phyloP scores from a whole-genome alignment of 257 asterid species.

The Solanum tacnaense region DNA sequence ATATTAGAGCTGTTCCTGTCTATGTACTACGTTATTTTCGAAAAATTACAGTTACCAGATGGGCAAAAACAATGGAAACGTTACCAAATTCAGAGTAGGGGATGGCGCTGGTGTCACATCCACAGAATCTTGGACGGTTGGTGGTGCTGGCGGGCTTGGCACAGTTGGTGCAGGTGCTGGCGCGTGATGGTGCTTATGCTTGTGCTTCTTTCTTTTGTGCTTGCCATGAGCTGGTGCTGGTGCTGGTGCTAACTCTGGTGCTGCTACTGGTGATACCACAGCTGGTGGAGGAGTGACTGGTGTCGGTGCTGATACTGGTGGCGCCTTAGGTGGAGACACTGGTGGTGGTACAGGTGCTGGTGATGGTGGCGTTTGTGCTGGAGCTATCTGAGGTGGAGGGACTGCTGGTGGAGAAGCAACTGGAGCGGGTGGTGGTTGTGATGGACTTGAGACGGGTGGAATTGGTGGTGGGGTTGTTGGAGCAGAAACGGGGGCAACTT shows the following conservation, averaged over 20 bases:
- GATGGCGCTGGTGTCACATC: conserved; percentile 84
- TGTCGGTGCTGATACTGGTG: conserved; percentile 25
- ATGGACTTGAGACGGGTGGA: conserved; percentile 49
- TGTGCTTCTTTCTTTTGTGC: conserved; percentile 25
- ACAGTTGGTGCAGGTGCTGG: conserved; percentile 88
- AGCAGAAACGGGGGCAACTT: conserved; percentile 22
- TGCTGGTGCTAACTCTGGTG: conserved; percentile 35
- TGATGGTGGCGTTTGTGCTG: conserved; percentile 28
- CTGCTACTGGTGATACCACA: conserved; percentile 33
- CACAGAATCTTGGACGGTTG: conserved; percentile 36
- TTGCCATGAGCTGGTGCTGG: conserved; percentile 54
- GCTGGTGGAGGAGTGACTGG: conserved; percentile 51
- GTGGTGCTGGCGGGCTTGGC: conserved; percentile 97
- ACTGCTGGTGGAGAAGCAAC: conserved; percentile 19
- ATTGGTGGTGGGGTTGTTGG: conserved; percentile 42
- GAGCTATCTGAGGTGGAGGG: conserved; percentile 30
- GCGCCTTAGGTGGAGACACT: conserved; percentile 40
- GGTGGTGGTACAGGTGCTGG: conserved; percentile 47
- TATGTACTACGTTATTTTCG: neutral
- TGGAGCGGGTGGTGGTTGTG: conserved; percentile 30
- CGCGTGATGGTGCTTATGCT: conserved; percentile 45
- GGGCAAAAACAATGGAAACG: neutral
- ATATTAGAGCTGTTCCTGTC: neutral
- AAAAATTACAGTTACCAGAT: neutral
- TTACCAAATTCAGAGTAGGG: conserved; percentile 69